Evolutionary conservation across 148 eudicot genomes (phyloP), one percentile per base, ranked within the genome.

Genomic region (Rhododendron williamsianum): DNA sequence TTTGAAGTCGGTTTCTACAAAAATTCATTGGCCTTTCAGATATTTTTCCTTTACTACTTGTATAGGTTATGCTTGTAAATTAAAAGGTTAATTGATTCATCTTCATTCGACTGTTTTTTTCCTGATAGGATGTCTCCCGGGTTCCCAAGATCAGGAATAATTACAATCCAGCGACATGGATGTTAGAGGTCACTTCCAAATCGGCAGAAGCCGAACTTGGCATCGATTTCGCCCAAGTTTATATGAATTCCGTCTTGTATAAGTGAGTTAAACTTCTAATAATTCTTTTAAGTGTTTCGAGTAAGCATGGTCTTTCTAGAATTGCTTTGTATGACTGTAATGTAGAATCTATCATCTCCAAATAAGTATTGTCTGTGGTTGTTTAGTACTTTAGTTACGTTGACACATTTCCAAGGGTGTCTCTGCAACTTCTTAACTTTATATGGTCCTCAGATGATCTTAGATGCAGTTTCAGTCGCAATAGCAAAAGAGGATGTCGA

Each of bases 131-230:
- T 35, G 89, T 93, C 38, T 83, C 93, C 1, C 95, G 95, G 27
- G 96, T 96, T 72, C 91, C 93, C 52, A 93, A 88, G 89, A 93
- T 93, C 65, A 90, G 27, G 91, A 87, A 90, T 87, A 92, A 93
- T 35, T 92, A 91, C 88, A 96, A 96, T 85, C 98, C 98, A 77
- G 95, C 98, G 33, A 94, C 98, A 72, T 96, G 98, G 98, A 93
- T 93, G 92, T 84, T 94, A 80, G 98, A 96, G 84, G 93, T 96
- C 87, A 93, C 94, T 86, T 94, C 98, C 36, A 80, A 91, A 82
- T 94, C 96, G 48, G 58, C 92, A 84, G 98, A 96, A 93, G 86
- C 88, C 46, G 89, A 91, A 65, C 89, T 93, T 82, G 92, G 92
- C 38, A 69, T 91, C 76, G 97, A 94, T 87, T 93, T 96, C 78